Evolutionary conservation across 108 stramenopile genomes (phyloP), one percentile per base, ranked within the genome.

Genomic region (Chaetoceros muelleri): DNA sequence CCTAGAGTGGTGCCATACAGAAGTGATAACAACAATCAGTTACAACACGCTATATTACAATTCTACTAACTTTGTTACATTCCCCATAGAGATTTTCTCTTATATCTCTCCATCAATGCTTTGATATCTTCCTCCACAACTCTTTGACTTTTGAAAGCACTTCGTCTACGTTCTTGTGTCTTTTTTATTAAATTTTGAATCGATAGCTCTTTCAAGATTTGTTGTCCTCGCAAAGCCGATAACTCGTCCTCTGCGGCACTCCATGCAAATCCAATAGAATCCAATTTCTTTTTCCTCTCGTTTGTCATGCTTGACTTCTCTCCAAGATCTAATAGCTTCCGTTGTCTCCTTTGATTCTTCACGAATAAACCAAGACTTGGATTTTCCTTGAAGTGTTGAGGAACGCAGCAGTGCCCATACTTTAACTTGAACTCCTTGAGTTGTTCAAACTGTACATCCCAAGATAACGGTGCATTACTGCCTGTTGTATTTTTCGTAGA

Each of bases 351-450:
- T n/a, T 61, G 61, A 2, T 53, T 17, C 28, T 46, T 44, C 3
- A 63, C 54, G 51, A 50, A 61, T 3, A 18, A 24, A 20, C 22
- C 30, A 2, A 61, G 61, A 3, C 24, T 7, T n/a, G 5, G 24
- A 2, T 52, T 60, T n/a, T 48, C 46, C 10, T 5, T 49, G 58
- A 8, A 60, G 21, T 47, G 22, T 8, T 60, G 34, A 22, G 58
- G 58, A 2, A 60, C 58, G 23, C 49, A 48, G 58, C 58, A 60
- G 27, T 60, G 51, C 8, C 58, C 58, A 28, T 52, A 52, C 24
- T 52, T 3, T 47, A 2, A 18, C 3, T 28, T 24, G 49, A 28
- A 60, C 24, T 48, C 50, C 18, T 21, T 13, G 8, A 60, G 49
- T 7, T 60, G 47, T 7, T 53, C 49, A n/a, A 24, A 49, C 22